Base-by-base conservation (phyloP, 192 early-diverging fungal genomes). In the Diversispora epigaea region DNA sequence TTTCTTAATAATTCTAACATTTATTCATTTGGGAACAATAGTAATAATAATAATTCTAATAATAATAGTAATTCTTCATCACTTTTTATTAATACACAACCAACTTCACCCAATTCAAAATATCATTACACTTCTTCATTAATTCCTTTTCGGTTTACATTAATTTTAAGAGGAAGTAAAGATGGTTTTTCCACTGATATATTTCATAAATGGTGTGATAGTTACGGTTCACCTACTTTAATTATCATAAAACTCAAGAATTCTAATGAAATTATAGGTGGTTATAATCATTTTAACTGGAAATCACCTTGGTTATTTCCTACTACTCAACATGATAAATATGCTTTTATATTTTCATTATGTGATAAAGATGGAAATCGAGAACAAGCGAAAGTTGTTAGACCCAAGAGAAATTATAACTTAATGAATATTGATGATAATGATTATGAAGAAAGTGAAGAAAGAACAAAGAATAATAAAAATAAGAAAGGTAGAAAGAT, bases 121-220 rank as follows among this genome's bases (percentile, higher is more conserved):
- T n/a, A 4, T 4, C 7, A 56, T 32, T 56, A 56, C 7, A 56
- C 15, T 8, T 56, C 15, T 56, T 15, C 55, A 56, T 21, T 15
- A 4, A 62, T 62, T 32, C 60, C 60, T 12, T 62, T 39, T 15
- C 14, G 32, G 12, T 63, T 63, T 25, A 21, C 25, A 21, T 32
- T 63, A 63, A 32, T 63, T 41, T 43, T 63, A 14, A 32, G 61
- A 43, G 22, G 21, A 63, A 41, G 12, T 15, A 32, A 25, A 32
- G 61, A 63, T 15, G 61, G 61, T 32, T 63, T 25, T 43, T 32
- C 32, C 21, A 12, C 41, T 25, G 21, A 63, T 39, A 63, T 25
- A 15, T 63, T 63, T 63, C 61, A 63, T 43, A 63, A 22, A 25
- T 63, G 25, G 41, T 63, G 61, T 63, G 61, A 63, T 63, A 25